Evolutionary conservation across 2,329 filamentous ascomycete species (phyloP), one percentile per base, ranked within the genome.

Genomic region (Paramyrothecium roridum): DNA sequence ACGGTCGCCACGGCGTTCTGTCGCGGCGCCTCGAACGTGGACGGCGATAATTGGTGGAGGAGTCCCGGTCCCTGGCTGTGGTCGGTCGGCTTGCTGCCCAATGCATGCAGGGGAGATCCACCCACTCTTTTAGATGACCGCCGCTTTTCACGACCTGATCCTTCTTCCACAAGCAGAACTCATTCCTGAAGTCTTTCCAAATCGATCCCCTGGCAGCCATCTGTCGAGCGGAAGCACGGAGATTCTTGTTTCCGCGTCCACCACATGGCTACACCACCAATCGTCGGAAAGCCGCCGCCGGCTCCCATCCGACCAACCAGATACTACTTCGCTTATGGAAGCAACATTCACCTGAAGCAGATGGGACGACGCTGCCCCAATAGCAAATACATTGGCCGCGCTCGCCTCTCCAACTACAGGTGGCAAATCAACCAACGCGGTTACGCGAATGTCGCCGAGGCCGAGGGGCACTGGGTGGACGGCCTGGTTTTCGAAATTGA

Each of bases 401-500:
- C 68, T 20, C 65, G 70, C 12, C 66, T 79, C n/a, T 57, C 61
- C 21, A 66, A 72, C 57, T 71, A 74, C 59, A 65, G 69, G 33
- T 79, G 76, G 71, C 74, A 76, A 61, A 78, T 79, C 69, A 79
- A 79, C 62, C 67, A 77, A 64, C 71, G 76, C 22, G 76, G 76
- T 26, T 78, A 71, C 52, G 77, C 76, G 55, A 79, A 79, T 59
- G 67, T 79, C 26, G 55, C 75, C 17, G 61, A 63, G 46, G 60
- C 64, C 12, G 55, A 65, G 23, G 71, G 70, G 8, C 66, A 65
- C 33, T 68, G 66, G 62, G 74, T 77, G 13, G 68, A 75, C 47
- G 75, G 74, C 6, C 70, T 77, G 19, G 66, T 75, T n/a, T 77
- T 73, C 56, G 68, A 71, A 54, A 70, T 77, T 52, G 67, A 68